phyloP scores from a whole-genome alignment of 768 basidiomycete genomes.

The Phlebiopsis gigantea region DNA sequence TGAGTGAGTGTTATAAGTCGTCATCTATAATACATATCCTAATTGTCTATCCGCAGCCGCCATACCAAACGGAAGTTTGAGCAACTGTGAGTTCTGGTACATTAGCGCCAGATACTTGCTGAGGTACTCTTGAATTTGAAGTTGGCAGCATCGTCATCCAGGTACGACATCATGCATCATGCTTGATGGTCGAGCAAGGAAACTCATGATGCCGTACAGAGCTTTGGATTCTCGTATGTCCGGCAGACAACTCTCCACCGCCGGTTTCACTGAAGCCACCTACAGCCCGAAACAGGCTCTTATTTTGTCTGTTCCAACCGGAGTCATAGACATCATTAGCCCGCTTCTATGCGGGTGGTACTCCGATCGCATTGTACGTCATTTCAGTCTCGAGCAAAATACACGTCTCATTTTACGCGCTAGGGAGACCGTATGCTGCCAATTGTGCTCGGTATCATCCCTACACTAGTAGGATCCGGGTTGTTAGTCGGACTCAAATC shows the following conservation, averaged over 20 bases:
- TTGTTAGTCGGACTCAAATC: slow-evolving; percentile 42
- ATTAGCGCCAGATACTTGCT: not conserved
- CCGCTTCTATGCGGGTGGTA: slow-evolving; percentile 56
- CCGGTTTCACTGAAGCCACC: not conserved
- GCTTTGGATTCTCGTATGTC: slow-evolving; percentile 47
- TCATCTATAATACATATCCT: not conserved
- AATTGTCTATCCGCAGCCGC: slow-evolving; percentile 36
- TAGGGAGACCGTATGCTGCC: slow-evolving; percentile 58
- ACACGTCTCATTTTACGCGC: not conserved
- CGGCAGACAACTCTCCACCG: not conserved
- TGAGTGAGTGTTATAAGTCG: slow-evolving; percentile 38
- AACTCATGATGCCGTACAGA: slow-evolving; percentile 12
- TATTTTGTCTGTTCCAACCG: slow-evolving; percentile 53
- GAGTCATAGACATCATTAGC: slow-evolving; percentile 41
- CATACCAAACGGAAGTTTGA: slow-evolving; percentile 61
- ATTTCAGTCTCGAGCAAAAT: not conserved
- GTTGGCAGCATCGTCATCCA: slow-evolving; percentile 60
- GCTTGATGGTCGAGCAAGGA: not conserved
- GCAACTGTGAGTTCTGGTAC: slow-evolving; percentile 42
- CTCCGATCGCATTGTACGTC: slow-evolving; percentile 48
- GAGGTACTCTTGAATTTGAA: slow-evolving; percentile 16
- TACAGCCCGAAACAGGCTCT: slow-evolving; percentile 51
- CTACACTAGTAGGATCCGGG: slow-evolving; percentile 50
- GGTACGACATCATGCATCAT: not conserved
- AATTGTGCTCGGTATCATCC: slow-evolving; percentile 49